Evolutionary conservation across 371 early-diverging fungal genomes (phyloP).

Genomic region (Mortierella sp.): DNA sequence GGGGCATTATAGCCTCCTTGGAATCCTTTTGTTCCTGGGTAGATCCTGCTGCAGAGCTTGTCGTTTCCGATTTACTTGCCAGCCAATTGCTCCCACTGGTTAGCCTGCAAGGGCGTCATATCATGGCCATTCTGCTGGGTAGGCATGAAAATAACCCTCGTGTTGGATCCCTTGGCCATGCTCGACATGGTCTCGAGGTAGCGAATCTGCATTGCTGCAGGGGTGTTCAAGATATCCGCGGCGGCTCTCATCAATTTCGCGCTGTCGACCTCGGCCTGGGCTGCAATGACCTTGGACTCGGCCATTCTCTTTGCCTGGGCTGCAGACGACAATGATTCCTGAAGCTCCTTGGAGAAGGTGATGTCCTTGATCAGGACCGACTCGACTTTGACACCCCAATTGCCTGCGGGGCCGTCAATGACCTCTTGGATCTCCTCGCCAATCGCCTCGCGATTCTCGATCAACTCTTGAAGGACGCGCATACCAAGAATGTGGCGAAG

Average conservation of each 20-base stretch:
- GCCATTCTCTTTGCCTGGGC: conserved; percentile 93
- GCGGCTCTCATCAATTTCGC: conserved; percentile 96
- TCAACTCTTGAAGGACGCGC: conserved; percentile 78
- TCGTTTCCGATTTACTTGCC: not conserved
- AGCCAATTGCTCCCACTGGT: conserved; percentile 51
- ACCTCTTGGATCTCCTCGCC: conserved; percentile 86
- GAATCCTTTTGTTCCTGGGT: not conserved
- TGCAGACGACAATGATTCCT: conserved; percentile 88
- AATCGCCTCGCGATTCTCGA: conserved; percentile 92
- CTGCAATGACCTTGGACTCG: conserved; percentile 92
- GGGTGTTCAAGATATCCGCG: conserved; percentile 68
- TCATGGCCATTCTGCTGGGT: conserved; percentile 27
- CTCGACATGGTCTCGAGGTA: conserved; percentile 87
- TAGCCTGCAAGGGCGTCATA: conserved; percentile 44
- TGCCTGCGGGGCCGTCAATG: conserved; percentile 74
- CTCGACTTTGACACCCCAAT: conserved; percentile 85
- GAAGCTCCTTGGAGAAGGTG: conserved; percentile 80
- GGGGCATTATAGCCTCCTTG: not conserved
- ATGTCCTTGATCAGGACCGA: conserved; percentile 92
- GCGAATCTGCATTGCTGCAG: conserved; percentile 80
- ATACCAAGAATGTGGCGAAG: conserved; percentile 79
- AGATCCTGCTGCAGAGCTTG: not conserved
- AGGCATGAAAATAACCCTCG: conserved; percentile 83
- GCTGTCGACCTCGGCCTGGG: conserved; percentile 91
- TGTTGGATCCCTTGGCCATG: conserved; percentile 77